Conservation (phyloP, 108 stramenopile species). For the Fragilaria radians region DNA sequence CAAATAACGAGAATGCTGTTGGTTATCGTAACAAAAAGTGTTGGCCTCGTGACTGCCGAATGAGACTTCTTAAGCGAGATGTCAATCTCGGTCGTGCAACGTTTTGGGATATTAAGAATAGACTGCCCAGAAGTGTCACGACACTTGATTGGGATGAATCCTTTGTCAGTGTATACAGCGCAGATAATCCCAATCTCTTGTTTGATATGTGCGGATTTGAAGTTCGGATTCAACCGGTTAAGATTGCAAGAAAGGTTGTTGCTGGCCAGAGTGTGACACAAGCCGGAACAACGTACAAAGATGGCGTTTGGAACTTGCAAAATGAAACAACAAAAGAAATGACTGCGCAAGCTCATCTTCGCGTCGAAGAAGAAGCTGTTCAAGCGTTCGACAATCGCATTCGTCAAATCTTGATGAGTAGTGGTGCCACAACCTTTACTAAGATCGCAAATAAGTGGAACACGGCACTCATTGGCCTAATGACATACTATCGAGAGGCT, state of each 20-base stretch:
- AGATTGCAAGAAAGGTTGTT: slow-evolving; percentile 63
- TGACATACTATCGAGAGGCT: slow-evolving; percentile 99
- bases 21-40: slow-evolving; percentile 99
- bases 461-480: slow-evolving; percentile 92
- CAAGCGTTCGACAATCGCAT: slow-evolving; percentile 96
- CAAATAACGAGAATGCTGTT: slow-evolving; percentile 99
- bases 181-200: slow-evolving; percentile 98
- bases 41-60: slow-evolving; percentile 98
- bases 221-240: slow-evolving; percentile 92
- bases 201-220: slow-evolving; percentile 99
- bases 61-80: slow-evolving; percentile 98
- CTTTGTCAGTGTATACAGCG: slow-evolving; percentile 97
- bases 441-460: slow-evolving; percentile 99
- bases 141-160: slow-evolving; percentile 98
- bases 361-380: slow-evolving; percentile 92
- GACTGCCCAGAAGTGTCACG: slow-evolving; percentile 92
- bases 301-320: slow-evolving; percentile 99
- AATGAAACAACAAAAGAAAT: slow-evolving; percentile 99
- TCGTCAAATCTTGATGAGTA: slow-evolving; percentile 97
- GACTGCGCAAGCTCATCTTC: slow-evolving; percentile 94
- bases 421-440: slow-evolving; percentile 97
- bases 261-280: slow-evolving; percentile 22
- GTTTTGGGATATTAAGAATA: slow-evolving; percentile 99
- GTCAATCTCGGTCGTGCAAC: slow-evolving; percentile 97
- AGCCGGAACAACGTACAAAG: slow-evolving; percentile 61